Conservation (phyloP, 306 rosid species). For the Citrullus amarus region DNA sequence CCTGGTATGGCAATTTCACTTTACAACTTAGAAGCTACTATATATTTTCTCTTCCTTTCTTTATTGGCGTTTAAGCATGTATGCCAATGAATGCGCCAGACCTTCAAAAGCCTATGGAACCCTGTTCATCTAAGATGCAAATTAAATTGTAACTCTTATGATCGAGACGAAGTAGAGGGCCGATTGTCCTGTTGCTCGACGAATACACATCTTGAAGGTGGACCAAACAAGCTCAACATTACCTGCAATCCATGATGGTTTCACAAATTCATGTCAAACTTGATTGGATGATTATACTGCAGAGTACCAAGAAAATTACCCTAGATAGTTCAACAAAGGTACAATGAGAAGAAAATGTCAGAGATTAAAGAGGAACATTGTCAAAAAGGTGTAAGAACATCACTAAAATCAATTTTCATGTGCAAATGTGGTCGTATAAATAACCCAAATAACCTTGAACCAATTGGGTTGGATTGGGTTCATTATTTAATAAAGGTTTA, state of each 20-base stretch:
- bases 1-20: not conserved
- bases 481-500: too few species aligned
- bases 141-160: not conserved
- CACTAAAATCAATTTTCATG: not conserved
- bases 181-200: constrained; percentile 42
- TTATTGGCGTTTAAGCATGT: constrained; percentile 8
- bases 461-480: too few species aligned
- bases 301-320: not conserved
- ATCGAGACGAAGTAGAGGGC: constrained; percentile 40
- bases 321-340: not conserved
- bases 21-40: not conserved
- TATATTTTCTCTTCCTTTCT: not conserved
- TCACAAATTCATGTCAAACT: not conserved
- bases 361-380: not conserved
- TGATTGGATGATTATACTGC: not conserved
- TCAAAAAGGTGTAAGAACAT: not conserved
- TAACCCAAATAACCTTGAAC: too few species aligned
- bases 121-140: not conserved
- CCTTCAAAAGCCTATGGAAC: not conserved
- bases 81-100: not conserved
- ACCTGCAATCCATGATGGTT: constrained; percentile 38
- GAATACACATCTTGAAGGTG: constrained; percentile 62
- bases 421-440: not conserved
- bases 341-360: not conserved
- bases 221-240: constrained; percentile 77